Percentiles rank a stretch among this genome's conserved stretches.
phyloP scores from a whole-genome alignment of 768 basidiomycete genomes.

The Rossbeevera mucosa region DNA sequence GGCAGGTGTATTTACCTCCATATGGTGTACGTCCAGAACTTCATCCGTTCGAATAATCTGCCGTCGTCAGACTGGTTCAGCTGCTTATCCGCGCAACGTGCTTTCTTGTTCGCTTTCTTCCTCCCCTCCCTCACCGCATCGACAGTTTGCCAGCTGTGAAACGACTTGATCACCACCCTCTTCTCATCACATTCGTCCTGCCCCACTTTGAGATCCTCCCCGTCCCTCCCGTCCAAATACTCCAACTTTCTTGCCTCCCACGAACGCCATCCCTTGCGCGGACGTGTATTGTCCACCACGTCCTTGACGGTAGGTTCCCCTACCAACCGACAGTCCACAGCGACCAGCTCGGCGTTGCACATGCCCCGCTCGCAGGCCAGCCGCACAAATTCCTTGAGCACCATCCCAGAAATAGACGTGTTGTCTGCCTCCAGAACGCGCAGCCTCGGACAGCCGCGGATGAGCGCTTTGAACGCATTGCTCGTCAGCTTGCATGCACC shows the following conservation, averaged over 20 bases:
- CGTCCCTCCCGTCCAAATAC: conserved; percentile 69
- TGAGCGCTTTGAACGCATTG: conserved; percentile 57
- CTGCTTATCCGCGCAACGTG: conserved; percentile 33
- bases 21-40: conserved; percentile 40
- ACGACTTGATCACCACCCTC: conserved; percentile 76
- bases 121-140: conserved; percentile 73
- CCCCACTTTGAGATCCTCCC: conserved; percentile 59
- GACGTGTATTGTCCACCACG: conserved; percentile 52
- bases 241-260: conserved; percentile 65
- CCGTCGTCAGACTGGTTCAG: conserved; percentile 30
- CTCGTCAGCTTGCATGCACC: conserved; percentile 61
- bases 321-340: conserved; percentile 72
- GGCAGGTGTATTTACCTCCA: conserved; percentile 48
- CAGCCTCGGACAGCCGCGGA: conserved; percentile 58
- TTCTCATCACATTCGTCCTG: conserved; percentile 78
- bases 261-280: conserved; percentile 69
- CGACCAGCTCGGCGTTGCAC: conserved; percentile 54
- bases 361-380: conserved; percentile 45
- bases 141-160: conserved; percentile 83
- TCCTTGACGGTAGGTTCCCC: conserved; percentile 62
- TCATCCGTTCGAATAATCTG: conserved; percentile 14
- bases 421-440: conserved; percentile 73
- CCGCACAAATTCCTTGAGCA: conserved; percentile 66
- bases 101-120: conserved; percentile 47
- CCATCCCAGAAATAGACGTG: conserved; percentile 60